Evolutionary conservation across 2,329 filamentous ascomycete species (phyloP), one percentile per base, ranked within the genome.

Genomic region (Tolypocladium album): DNA sequence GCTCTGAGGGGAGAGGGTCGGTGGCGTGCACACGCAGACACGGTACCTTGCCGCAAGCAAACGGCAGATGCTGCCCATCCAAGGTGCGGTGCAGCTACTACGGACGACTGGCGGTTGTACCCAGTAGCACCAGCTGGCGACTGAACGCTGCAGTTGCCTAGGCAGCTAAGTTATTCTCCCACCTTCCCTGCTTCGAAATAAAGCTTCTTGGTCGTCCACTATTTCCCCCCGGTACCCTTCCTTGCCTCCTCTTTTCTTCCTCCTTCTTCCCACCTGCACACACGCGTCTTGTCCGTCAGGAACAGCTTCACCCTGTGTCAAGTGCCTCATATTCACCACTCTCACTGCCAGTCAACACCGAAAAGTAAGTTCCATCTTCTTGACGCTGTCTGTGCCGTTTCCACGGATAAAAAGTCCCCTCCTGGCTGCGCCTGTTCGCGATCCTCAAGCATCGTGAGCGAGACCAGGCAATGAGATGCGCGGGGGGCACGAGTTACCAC

Each of bases 101-200:
- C 22, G 9, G 43, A 12, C n/a, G 43, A 34, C 24, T 52, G 27
- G 47, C n/a, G 9, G 50, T 53, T 27, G 47, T 22, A 11, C 50
- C 36, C 31, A 34, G 57, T 55, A 3, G 38, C 47, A 59, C 45
- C 45, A 57, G 45, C 59, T 60, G 55, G 59, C 59, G 45, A 53
- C 59, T 55, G 36, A 52, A 38, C 47, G 56, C 42, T 58, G 59
- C 56, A n/a, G 38, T 42, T 56, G 55, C 55, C n/a, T 34, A 31
- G 27, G 27, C 5, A 31, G 27, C 27, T 31, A 31, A 31, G 27
- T 3, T 5, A 22, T 40, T 39, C 38, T 40, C 39, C 50, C 56
- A 56, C 59, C 56, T 60, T 42, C 59, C 59, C 36, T 40, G 56
- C 59, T 36, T 42, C 50, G 58, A 43, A 31, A 60, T 60, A 60